Evolutionary conservation across 2,329 filamentous ascomycete species (phyloP), one percentile per base, ranked within the genome.

Genomic region (Lachnellula subtilissima): DNA sequence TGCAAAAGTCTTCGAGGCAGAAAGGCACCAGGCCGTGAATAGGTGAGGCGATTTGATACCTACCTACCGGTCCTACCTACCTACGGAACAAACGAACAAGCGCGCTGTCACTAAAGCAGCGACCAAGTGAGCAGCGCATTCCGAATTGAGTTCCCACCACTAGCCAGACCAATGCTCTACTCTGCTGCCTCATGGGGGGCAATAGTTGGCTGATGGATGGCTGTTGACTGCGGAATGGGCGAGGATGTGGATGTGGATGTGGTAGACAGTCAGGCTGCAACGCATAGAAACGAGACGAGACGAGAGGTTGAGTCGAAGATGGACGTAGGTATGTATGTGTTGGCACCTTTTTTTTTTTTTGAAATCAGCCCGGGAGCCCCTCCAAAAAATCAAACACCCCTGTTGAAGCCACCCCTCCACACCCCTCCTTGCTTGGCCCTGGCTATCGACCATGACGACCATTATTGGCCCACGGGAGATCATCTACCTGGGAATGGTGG

Each of bases 31-130:
- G 48, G 50, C 50, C 55, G 50, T 53, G 51, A 52, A 43, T 48
- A 48, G 50, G 59, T 50, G 58, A 63, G 58, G 56, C 57, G 57
- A 55, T 60, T 55, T 58, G 55, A 57, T 59, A 58, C 55, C 28
- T 28, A 9, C 28, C 28, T 28, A 22, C 22, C 22, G 22, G 22
- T 22, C 22, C 2, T 22, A 9, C 7, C 28, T 9, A 28, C 28
- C 28, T 28, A 28, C 28, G 52, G 63, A 54, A 61, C 63, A 68
- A 65, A 67, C 60, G 67, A 73, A 68, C 70, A 73, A 74, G 70
- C 71, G 72, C 71, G 71, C 62, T 70, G 69, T 70, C 63, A 58
- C 57, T 61, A 64, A 63, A 64, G 61, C 60, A 62, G 57, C 63
- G 39, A 54, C 48, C 19, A 15, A 14, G 17, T 15, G 22, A 45